Base-by-base conservation (phyloP, 345 rosid species). In the Toxicodendron radicans region DNA sequence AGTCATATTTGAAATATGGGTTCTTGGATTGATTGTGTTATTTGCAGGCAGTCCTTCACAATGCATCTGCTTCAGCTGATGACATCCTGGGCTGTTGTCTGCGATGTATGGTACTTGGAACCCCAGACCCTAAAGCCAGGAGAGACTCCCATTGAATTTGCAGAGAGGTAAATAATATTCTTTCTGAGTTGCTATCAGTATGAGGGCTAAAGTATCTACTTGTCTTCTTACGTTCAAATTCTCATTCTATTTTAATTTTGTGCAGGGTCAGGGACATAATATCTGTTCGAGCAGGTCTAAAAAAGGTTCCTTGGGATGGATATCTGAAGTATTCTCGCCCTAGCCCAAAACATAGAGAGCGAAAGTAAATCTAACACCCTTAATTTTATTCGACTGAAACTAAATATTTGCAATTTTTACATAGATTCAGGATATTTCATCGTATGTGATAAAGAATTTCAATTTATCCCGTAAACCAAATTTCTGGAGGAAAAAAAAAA, bases 81-180 rank as follows among this genome's bases (percentile, higher is more conserved):
- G 99, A 92, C 98, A 75, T 89, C 98, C 14, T 96, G 99, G 99
- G 98, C 99, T 69, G 99, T 96, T 74, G 99, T 96, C 78, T 95
- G 99, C 86, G 99, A 96, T 53, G 97, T 96, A 45, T 96, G 99
- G 98, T 96, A 92, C 79, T 84, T 96, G 82, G 99, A 93, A 82
- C 97, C 99, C 24, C 98, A 96, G 75, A 91, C 79, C 51, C 78
- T 92, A 75, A 90, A 72, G 83, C 90, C 92, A 13, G 97, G 97
- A 56, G 99, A 96, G 83, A 91, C 98, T 23, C 74, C 92, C 49
- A 93, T 96, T 58, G 98, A 92, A 70, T 96, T 96, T 90, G 99
- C 99, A 30, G 99, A 96, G 89, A 91, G 98, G 99, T 92, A 76
- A 74, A 41, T 46, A 20, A 59, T 68, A 48, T 51, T 64, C 64